Conservation (phyloP, 108 stramenopile species). For the Nitzschia inconspicua region DNA sequence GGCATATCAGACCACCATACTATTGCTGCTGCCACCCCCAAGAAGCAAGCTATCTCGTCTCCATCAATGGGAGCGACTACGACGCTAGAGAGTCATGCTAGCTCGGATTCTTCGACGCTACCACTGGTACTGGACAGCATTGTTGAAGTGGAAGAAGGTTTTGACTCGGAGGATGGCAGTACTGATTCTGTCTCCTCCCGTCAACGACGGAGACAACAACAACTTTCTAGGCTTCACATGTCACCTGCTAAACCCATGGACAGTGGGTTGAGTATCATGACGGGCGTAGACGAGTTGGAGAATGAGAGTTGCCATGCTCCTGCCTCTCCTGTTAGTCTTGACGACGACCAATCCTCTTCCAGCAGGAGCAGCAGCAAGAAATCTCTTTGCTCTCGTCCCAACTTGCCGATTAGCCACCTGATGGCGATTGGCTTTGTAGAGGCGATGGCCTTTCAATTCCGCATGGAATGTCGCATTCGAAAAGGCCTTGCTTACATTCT, state of each 20-base stretch:
- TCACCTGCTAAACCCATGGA: too few species aligned
- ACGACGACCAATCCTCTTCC: slow-evolving; percentile 11
- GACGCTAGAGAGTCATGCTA: neutral
- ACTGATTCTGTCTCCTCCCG: too few species aligned
- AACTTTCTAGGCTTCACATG: too few species aligned
- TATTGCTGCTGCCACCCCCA: neutral
- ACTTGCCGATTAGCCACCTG: slow-evolving; percentile 13
- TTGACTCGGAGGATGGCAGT: too few species aligned
- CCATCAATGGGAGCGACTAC: neutral
- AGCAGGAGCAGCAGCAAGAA: neutral
- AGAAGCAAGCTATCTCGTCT: neutral
- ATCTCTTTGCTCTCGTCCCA: neutral
- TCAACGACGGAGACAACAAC: too few species aligned
- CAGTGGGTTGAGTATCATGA: slow-evolving; percentile 8
- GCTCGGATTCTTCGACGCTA: too few species aligned
- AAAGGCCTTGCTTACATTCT: slow-evolving; percentile 5
- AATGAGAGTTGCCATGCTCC: slow-evolving; percentile 26
- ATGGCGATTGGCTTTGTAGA: slow-evolving; percentile 23
- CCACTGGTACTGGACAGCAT: neutral
- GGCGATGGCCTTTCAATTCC: slow-evolving; percentile 20
- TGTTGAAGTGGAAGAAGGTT: slow-evolving; percentile 15
- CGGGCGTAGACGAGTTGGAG: neutral
- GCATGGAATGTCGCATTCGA: slow-evolving; percentile 34
- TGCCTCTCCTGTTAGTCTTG: slow-evolving; percentile 15
- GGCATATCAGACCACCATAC: neutral